phyloP scores from a whole-genome alignment of 2,329 filamentous ascomycete genomes.

The Colletotrichum paranaense region DNA sequence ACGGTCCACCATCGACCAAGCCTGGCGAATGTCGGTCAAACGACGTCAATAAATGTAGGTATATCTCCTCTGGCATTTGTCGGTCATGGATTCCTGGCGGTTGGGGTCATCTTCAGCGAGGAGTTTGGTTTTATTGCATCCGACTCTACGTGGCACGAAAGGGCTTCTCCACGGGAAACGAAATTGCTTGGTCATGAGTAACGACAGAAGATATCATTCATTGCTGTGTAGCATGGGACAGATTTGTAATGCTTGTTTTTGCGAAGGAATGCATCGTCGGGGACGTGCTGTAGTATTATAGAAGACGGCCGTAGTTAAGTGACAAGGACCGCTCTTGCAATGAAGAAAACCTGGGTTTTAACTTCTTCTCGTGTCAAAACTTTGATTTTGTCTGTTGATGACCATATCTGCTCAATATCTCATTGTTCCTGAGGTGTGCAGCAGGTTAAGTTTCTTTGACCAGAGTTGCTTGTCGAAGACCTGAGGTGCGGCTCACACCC shows the following conservation, averaged over 20 bases:
- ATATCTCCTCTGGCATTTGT: constrained; percentile 57
- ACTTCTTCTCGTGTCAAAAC: not conserved
- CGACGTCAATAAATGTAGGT: constrained; percentile 55
- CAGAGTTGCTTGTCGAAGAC: not conserved
- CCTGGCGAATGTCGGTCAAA: constrained; percentile 37
- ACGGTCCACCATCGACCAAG: constrained; percentile 30
- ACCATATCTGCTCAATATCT: too few species aligned
- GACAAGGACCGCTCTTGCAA: not conserved
- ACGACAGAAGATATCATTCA: constrained; percentile 25
- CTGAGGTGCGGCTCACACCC: constrained; percentile 5
- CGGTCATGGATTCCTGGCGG: constrained; percentile 49
- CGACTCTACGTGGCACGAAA: constrained; percentile 63
- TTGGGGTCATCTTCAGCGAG: constrained; percentile 56
- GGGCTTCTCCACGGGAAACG: constrained; percentile 53
- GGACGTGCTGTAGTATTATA: not conserved
- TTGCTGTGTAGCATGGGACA: constrained; percentile 8
- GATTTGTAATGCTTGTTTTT: constrained; percentile 1
- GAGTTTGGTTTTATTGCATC: constrained; percentile 58
- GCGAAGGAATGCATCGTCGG: not conserved
- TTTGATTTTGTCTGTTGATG: not conserved
- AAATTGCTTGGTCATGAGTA: constrained; percentile 37
- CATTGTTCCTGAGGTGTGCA: too few species aligned
- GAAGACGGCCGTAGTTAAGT: constrained; percentile 11
- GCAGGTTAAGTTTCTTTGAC: too few species aligned
- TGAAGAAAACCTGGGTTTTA: not conserved